Evolutionary conservation across 257 asterid genomes (phyloP), one percentile per base, ranked within the genome.

Genomic region (Handroanthus guayacan): DNA sequence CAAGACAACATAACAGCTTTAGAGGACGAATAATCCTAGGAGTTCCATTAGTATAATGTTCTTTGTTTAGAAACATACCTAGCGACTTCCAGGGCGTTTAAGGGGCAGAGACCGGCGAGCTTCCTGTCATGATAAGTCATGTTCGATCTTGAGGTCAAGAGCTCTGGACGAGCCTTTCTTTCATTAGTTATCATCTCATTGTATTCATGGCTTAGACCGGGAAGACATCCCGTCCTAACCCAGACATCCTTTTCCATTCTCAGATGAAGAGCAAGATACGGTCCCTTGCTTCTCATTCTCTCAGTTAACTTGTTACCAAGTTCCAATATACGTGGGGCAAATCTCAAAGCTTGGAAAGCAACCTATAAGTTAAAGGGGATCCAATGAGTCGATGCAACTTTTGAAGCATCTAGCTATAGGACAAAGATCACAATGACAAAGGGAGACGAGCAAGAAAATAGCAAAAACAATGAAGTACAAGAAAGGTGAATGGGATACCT

Each of bases 191-290:
- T 87, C 84, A 91, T 87, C 71, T 87, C 97, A 71, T 95, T 97
- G 11, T 84, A 86, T 70, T 87, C 86, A 0, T 72, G 88, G 61
- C 75, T 87, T 11, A 95, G 86, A 47, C 99, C 98, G 3, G 99
- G 98, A 72, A 90, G 95, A 62, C 99, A 95, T 14, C 99, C 99
- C 1, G 98, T 95, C 76, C 99, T 87, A 20, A 92, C 99, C 99
- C 99, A 95, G 1, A 95, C 99, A 62, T 95, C 99, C 82, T 95
- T 92, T 55, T 95, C 99, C 99, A 95, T 91, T 77, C 98, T 90
- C 72, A 92, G 86, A 85, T 95, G 99, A 75, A 95, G 98, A 13
- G 98, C 98, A 50, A 95, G 86, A 80, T 88, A 95, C 10, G 89
- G 97, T 61, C 99, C 99, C 74, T 91, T 92, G 84, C 91, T 92